These are phyloP conservation scores for Fusarium sp. DNA, from an alignment of 2,329 filamentous ascomycete genomes.

Conservation along the genomic window DNA sequence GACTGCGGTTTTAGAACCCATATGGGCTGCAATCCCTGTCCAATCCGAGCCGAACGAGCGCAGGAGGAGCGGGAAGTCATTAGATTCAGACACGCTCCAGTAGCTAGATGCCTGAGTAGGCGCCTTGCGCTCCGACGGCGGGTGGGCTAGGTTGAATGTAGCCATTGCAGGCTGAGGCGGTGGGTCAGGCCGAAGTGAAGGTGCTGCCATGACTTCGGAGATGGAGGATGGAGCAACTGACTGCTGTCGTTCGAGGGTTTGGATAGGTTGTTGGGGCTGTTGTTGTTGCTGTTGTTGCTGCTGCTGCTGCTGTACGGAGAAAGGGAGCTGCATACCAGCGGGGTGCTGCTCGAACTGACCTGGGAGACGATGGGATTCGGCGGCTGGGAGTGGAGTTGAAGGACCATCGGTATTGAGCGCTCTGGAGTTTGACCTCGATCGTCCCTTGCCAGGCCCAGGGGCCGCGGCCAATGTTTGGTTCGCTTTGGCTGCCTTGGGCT, in stretches of 20 bases:
- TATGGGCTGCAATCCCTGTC: constrained; percentile 76
- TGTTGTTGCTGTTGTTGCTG: constrained; percentile 32
- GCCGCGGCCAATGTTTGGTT: constrained; percentile 59
- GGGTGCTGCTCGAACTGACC: constrained; percentile 56
- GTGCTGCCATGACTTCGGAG: constrained; percentile 65
- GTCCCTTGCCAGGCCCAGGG: constrained; percentile 55
- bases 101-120: constrained; percentile 77
- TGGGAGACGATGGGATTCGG: constrained; percentile 53
- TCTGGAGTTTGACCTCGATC: constrained; percentile 65
- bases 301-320: constrained; percentile 43
- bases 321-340: constrained; percentile 54
- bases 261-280: constrained; percentile 35
- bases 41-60: constrained; percentile 83
- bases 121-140: constrained; percentile 59
- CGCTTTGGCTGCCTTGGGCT: constrained; percentile 52
- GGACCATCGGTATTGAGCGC: constrained; percentile 56
- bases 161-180: constrained; percentile 58
- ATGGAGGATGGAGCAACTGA: constrained; percentile 51
- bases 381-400: constrained; percentile 49
- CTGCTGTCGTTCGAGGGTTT: constrained; percentile 49
- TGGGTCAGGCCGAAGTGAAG: constrained; percentile 64
- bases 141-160: constrained; percentile 60
- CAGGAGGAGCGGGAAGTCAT: constrained; percentile 78
- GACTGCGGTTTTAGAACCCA: constrained; percentile 86
- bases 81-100: constrained; percentile 85